Evolutionary conservation across 2,329 filamentous ascomycete genomes (phyloP).

Genomic region (Whalleya microplaca): DNA sequence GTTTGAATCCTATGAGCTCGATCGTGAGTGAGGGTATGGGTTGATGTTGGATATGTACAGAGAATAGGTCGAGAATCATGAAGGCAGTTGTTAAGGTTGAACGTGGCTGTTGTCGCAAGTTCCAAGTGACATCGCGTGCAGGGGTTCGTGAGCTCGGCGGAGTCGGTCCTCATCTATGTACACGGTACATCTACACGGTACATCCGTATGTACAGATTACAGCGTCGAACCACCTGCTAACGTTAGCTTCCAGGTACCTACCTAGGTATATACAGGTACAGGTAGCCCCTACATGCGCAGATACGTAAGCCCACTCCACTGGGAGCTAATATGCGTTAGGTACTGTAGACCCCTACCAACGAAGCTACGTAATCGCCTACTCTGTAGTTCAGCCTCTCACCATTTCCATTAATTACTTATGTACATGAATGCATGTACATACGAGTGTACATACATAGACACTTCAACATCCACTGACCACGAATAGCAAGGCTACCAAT

Average conservation of each 20-base stretch:
- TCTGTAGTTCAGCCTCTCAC: too few relatives aligned
- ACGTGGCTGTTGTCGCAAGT: conserved; percentile 26
- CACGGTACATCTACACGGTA: too few relatives aligned
- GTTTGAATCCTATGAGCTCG: not conserved
- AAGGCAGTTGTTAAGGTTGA: conserved; percentile 20
- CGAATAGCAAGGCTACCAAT: too few relatives aligned
- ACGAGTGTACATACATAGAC: too few relatives aligned
- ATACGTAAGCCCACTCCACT: not conserved
- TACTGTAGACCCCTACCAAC: not conserved
- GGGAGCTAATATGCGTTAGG: too few relatives aligned
- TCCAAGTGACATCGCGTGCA: conserved; percentile 21
- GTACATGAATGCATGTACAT: too few relatives aligned
- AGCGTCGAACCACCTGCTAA: too few relatives aligned
- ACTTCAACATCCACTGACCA: too few relatives aligned
- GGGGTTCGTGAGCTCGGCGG: conserved; percentile 15
- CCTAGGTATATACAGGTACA: too few relatives aligned
- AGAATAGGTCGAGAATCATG: not conserved
- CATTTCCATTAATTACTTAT: not conserved
- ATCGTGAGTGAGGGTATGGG: not conserved
- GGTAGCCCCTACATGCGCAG: too few relatives aligned
- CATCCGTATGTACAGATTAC: too few relatives aligned
- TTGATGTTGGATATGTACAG: not conserved
- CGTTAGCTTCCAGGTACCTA: too few relatives aligned
- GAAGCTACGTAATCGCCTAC: not conserved
- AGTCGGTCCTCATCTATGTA: conserved; percentile 12